phyloP scores from a whole-genome alignment of 2,329 filamentous ascomycete species.

The Lasiodiplodia sp. region DNA sequence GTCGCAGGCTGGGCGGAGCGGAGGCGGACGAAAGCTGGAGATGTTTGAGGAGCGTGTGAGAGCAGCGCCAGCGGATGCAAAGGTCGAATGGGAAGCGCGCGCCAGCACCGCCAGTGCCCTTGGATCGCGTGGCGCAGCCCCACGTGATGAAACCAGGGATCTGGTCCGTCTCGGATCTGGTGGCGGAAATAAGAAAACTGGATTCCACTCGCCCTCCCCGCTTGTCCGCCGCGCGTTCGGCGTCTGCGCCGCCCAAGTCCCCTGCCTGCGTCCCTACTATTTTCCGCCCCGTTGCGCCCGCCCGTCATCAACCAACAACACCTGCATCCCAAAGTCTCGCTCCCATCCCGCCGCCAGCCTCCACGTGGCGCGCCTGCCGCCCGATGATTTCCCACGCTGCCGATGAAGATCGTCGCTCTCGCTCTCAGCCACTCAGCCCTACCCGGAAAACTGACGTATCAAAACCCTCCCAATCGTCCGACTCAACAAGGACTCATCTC shows the following conservation, averaged over 20 bases:
- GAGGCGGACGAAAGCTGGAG: neutral
- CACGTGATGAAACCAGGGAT: slow-evolving; percentile 2
- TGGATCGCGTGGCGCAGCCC: slow-evolving; percentile 13
- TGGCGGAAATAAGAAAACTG: neutral
- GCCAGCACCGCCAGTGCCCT: neutral
- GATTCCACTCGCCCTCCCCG: neutral
- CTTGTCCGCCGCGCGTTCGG: neutral
- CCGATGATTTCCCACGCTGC: slow-evolving; percentile 1
- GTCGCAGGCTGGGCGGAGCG: neutral
- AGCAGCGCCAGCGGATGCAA: neutral
- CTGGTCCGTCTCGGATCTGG: neutral
- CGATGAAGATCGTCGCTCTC: neutral
- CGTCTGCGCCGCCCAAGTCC: no score
- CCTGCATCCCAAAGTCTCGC: neutral
- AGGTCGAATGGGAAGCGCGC: slow-evolving; percentile 7
- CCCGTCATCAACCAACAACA: neutral
- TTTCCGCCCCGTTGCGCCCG: neutral
- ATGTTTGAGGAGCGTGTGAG: slow-evolving; percentile 11
- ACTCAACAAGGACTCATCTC: neutral
- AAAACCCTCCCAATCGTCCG: neutral
- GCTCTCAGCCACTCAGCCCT: slow-evolving; percentile 10
- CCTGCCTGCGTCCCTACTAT: no score
- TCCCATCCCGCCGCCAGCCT: neutral
- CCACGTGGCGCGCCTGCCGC: neutral
- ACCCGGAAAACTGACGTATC: slow-evolving; percentile 19